Evolutionary conservation across 306 rosid genomes (phyloP).

Genomic region (Cicer judaicum): DNA sequence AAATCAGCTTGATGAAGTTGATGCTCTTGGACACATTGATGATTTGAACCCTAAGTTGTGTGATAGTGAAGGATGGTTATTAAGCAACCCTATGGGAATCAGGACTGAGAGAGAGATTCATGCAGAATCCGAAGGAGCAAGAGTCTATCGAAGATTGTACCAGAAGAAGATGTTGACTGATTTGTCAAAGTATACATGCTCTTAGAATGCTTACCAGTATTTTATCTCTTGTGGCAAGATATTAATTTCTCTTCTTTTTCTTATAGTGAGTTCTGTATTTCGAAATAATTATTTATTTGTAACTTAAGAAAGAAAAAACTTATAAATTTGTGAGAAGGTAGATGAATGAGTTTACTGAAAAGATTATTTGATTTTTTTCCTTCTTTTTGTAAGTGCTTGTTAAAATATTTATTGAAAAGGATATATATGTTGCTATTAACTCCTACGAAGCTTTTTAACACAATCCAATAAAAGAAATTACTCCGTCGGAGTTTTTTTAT

Average conservation of each 20-base stretch:
- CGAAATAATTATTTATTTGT: not conserved
- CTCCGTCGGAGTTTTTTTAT: no score
- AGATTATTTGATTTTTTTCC: not conserved
- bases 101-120: slow-evolving; percentile 95
- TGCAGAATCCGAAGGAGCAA: slow-evolving; percentile 81
- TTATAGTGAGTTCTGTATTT: not conserved
- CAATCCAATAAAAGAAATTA: no score
- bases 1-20: slow-evolving; percentile 65
- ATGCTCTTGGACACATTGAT: slow-evolving; percentile 57
- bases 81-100: slow-evolving; percentile 80
- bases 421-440: no score
- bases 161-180: slow-evolving; percentile 55
- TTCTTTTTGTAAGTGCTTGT: not conserved
- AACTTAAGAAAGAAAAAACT: not conserved
- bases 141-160: slow-evolving; percentile 78
- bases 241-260: slow-evolving; percentile 9
- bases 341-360: not conserved
- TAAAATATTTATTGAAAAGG: not conserved
- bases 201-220: slow-evolving; percentile 9
- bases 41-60: slow-evolving; percentile 51
- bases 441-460: no score
- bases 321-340: not conserved
- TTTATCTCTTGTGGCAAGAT: not conserved
- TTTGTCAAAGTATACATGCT: slow-evolving; percentile 14
- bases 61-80: slow-evolving; percentile 80